Evolutionary conservation across 1,284 basidiomycete species (phyloP).

Genomic region (Apiotrichum sp.): DNA sequence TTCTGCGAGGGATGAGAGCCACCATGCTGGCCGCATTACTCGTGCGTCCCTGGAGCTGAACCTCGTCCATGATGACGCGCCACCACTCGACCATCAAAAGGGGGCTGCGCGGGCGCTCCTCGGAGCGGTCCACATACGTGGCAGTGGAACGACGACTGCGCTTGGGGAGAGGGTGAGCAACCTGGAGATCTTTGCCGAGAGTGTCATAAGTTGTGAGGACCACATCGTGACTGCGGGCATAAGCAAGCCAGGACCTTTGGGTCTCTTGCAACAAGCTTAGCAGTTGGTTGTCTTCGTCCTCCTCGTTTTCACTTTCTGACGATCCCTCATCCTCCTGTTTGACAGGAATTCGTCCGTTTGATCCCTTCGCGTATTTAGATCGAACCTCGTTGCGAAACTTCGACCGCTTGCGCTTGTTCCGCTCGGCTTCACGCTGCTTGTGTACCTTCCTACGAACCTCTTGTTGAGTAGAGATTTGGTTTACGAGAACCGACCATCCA

Average conservation of each 20-base stretch:
- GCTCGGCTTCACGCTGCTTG: constrained; percentile 15
- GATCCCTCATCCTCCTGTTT: constrained; percentile 47
- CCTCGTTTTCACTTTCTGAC: constrained; percentile 53
- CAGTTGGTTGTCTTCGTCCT: constrained; percentile 11
- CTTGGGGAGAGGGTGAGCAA: constrained; percentile 62
- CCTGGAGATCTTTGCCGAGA: constrained; percentile 61
- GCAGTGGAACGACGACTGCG: constrained; percentile 62
- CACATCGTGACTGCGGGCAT: constrained; percentile 55
- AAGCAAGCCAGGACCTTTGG: constrained; percentile 36
- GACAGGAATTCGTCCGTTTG: constrained; percentile 9
- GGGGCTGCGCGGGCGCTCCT: constrained; percentile 61
- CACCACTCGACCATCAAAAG: constrained; percentile 76
- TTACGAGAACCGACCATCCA: constrained; percentile 56
- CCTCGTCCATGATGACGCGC: constrained; percentile 90
- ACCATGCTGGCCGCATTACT: constrained; percentile 81
- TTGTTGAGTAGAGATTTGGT: constrained; percentile 23
- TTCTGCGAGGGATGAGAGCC: constrained; percentile 70
- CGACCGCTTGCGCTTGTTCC: constrained; percentile 26
- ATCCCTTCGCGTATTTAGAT: constrained; percentile 31
- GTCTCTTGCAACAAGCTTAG: constrained; percentile 29
- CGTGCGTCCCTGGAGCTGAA: constrained; percentile 76
- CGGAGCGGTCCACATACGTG: constrained; percentile 53
- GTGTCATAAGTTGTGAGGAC: constrained; percentile 63
- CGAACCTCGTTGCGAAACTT: constrained; percentile 30
- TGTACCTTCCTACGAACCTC: constrained; percentile 24